These are phyloP conservation scores for Pseudocercospora fuligena DNA, from an alignment of 2,329 filamentous ascomycete genomes.

Conservation along the genomic window DNA sequence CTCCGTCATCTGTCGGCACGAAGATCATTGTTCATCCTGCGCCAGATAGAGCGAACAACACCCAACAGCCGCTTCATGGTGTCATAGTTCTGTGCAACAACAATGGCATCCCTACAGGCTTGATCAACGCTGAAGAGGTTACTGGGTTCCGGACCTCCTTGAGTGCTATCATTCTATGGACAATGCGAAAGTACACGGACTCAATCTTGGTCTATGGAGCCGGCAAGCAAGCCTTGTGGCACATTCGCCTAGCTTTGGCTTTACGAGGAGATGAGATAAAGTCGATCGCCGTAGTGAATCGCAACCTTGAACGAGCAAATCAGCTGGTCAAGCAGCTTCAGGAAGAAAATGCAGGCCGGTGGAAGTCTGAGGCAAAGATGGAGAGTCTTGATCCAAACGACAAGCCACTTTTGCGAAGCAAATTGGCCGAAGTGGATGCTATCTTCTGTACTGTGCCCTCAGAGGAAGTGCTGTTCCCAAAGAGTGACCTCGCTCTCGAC, in stretches of 20 bases:
- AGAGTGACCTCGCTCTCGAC: slow-evolving; percentile 39
- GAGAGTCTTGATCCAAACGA: slow-evolving; percentile 7
- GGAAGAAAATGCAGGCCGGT: slow-evolving; percentile 7
- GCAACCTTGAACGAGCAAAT: slow-evolving; percentile 21
- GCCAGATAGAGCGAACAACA: not conserved
- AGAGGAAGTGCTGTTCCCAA: slow-evolving; percentile 50
- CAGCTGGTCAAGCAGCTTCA: slow-evolving; percentile 15
- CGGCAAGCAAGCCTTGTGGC: slow-evolving; percentile 57
- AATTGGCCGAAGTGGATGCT: slow-evolving; percentile 46
- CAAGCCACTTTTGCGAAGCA: slow-evolving; percentile 29
- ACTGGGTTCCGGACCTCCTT: slow-evolving; percentile 83
- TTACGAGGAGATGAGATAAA: slow-evolving; percentile 42
- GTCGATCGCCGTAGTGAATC: slow-evolving; percentile 37
- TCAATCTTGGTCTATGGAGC: slow-evolving; percentile 55
- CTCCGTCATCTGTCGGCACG: slow-evolving; percentile 16
- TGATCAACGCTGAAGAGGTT: slow-evolving; percentile 70
- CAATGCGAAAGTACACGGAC: slow-evolving; percentile 27
- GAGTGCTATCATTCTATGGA: slow-evolving; percentile 65
- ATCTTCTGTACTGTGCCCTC: slow-evolving; percentile 58
- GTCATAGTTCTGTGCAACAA: slow-evolving; percentile 20
- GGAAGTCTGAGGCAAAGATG: slow-evolving; percentile 13
- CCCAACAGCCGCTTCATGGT: slow-evolving; percentile 19
- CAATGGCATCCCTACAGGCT: slow-evolving; percentile 9
- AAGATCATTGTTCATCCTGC: slow-evolving; percentile 29
- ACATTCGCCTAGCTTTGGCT: slow-evolving; percentile 52